A percentile compares a stretch with the other conserved stretches of the same genome.
Conservation (phyloP, 495 filamentous ascomycete genomes). For the Penicillium samsonianum region DNA sequence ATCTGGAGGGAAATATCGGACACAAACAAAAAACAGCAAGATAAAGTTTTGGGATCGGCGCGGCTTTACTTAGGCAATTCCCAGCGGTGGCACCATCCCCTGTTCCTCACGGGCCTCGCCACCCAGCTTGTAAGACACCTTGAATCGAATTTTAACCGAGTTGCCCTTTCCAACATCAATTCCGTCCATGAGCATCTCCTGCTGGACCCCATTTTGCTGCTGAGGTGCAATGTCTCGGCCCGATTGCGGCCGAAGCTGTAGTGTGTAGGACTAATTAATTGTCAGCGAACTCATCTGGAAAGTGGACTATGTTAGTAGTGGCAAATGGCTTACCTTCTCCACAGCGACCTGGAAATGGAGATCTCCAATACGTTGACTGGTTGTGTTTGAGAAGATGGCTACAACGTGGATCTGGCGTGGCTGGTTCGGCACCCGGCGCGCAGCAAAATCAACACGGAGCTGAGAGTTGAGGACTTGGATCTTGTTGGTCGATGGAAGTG, state of each 20-base stretch:
- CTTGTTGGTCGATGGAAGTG: conserved; percentile 56
- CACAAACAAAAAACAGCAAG: neutral
- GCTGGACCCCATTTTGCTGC: conserved; percentile 76
- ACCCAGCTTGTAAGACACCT: conserved; percentile 74
- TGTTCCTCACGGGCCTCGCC: conserved; percentile 70
- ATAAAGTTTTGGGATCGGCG: neutral
- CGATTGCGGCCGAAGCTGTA: conserved; percentile 81
- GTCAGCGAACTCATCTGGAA: conserved; percentile 1
- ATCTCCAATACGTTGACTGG: conserved; percentile 67
- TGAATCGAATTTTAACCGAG: conserved; percentile 84
- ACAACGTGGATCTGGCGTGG: conserved; percentile 56
- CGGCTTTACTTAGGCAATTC: conserved; percentile 57
- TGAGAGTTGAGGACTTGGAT: conserved; percentile 60
- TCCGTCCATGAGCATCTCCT: conserved; percentile 77
- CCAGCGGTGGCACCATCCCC: conserved; percentile 85
- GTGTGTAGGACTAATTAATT: conserved; percentile 60
- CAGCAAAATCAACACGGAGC: conserved; percentile 55
- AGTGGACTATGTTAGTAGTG: conserved; percentile 1
- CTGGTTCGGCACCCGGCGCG: conserved; percentile 39
- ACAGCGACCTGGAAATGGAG: conserved; percentile 91
- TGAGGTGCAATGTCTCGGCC: conserved; percentile 71
- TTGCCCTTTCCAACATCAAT: conserved; percentile 70
- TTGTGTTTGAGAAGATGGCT: conserved; percentile 76
- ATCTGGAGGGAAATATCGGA: neutral
- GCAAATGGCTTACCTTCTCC: conserved; percentile 67